A percentile compares a stretch with the other conserved stretches of the same genome.
Evolutionary conservation across 305 asterid genomes (phyloP).

Genomic region (Rubia occidens): DNA sequence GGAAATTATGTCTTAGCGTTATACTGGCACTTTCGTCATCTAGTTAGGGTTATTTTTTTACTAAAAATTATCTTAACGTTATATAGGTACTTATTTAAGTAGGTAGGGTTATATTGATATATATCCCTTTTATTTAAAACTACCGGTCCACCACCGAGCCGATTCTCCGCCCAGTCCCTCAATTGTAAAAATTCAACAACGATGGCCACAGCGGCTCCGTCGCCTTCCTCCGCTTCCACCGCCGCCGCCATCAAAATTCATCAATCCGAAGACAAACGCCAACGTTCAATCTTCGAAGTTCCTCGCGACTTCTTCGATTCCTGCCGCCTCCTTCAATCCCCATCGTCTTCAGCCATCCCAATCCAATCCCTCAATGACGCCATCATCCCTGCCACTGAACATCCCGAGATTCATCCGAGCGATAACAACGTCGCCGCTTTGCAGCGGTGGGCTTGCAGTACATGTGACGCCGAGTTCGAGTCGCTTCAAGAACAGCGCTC

Average conservation of each 20-base stretch:
- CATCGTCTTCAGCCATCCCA: slow-evolving; percentile 28
- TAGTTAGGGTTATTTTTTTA: too few relatives aligned
- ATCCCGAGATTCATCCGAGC: slow-evolving; percentile 5
- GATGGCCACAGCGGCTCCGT: not conserved
- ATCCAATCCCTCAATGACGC: slow-evolving; percentile 18
- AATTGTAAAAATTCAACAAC: not conserved
- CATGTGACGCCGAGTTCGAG: slow-evolving; percentile 81
- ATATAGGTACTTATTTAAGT: too few relatives aligned
- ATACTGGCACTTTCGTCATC: too few relatives aligned
- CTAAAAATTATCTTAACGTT: too few relatives aligned
- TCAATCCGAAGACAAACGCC: slow-evolving; percentile 25
- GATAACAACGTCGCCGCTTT: slow-evolving; percentile 16
- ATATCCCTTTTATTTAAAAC: too few relatives aligned
- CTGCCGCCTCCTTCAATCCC: slow-evolving; percentile 58
- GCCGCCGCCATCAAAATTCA: slow-evolving; percentile 6
- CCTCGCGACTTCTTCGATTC: slow-evolving; percentile 53
- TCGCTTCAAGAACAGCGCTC: slow-evolving; percentile 79
- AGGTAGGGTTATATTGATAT: too few relatives aligned
- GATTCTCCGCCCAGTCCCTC: too few relatives aligned
- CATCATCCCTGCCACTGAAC: slow-evolving; percentile 14
- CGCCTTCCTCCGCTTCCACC: not conserved
- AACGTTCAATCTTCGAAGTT: slow-evolving; percentile 58
- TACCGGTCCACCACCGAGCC: too few relatives aligned
- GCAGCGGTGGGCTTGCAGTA: slow-evolving; percentile 87
- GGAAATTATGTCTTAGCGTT: too few relatives aligned